Conservation (phyloP, 2,329 filamentous ascomycete genomes). For the Monosporascus sp. region DNA sequence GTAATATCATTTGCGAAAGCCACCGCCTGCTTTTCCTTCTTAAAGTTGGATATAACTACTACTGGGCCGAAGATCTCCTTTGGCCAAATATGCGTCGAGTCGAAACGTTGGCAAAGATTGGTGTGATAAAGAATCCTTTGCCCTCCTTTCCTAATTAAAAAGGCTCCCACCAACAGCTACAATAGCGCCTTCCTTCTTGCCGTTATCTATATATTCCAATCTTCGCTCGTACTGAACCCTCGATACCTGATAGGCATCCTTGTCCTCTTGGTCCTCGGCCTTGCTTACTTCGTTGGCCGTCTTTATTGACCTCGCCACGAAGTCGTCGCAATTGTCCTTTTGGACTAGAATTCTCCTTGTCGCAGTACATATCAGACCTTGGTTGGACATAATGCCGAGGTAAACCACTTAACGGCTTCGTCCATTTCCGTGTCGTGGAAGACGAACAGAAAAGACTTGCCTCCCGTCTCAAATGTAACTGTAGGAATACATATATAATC, state of each 20-base stretch:
- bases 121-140: slow-evolving; percentile 42
- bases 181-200: slow-evolving; percentile 65
- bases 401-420: slow-evolving; percentile 58
- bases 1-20: slow-evolving; percentile 45
- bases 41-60: slow-evolving; percentile 37
- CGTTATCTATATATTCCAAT: slow-evolving; percentile 62
- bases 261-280: slow-evolving; percentile 65
- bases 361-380: slow-evolving; percentile 61
- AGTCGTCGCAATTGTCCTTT: slow-evolving; percentile 54
- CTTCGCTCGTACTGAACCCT: slow-evolving; percentile 67
- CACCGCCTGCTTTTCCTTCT: slow-evolving; percentile 37
- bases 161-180: slow-evolving; percentile 54
- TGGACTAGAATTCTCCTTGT: slow-evolving; percentile 62
- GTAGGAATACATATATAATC: too few species aligned
- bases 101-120: slow-evolving; percentile 39
- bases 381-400: slow-evolving; percentile 51
- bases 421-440: slow-evolving; percentile 63
- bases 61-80: slow-evolving; percentile 45
- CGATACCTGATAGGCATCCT: slow-evolving; percentile 65
- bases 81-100: slow-evolving; percentile 37
- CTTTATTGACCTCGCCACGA: slow-evolving; percentile 57
- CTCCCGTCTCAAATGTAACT: slow-evolving; percentile 63
- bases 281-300: slow-evolving; percentile 54
- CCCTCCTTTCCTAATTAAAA: slow-evolving; percentile 27
- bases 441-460: slow-evolving; percentile 60